A percentile compares a stretch with the other conserved stretches of the same genome.
phyloP scores from a whole-genome alignment of 139 green algal species.

The Zygnema circumcarinatum region DNA sequence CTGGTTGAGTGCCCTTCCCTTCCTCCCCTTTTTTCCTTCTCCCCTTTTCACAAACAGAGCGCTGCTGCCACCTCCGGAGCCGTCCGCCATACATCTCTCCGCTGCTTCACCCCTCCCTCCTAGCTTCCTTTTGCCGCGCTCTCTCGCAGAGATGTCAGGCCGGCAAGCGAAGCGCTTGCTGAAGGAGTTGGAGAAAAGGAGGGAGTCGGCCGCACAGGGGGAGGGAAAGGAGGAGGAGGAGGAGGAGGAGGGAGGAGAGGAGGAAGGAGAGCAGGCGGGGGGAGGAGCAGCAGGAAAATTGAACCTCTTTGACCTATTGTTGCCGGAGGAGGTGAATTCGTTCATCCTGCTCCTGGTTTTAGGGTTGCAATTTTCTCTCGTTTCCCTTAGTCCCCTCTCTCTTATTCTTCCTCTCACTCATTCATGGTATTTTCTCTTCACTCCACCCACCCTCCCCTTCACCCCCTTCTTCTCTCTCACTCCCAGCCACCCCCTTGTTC shows the following conservation, averaged over 20 bases:
- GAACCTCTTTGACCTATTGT: conserved; percentile 52
- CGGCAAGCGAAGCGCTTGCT: conserved; percentile 1
- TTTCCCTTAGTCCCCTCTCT: background rate
- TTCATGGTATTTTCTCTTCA: background rate
- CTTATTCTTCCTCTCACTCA: background rate
- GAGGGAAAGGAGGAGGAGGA: conserved; percentile 14
- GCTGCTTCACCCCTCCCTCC: too few species aligned
- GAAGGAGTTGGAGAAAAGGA: conserved; percentile 27
- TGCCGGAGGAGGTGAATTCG: background rate
- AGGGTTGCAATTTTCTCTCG: background rate
- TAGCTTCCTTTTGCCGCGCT: too few species aligned
- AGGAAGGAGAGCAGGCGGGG: conserved; percentile 21
- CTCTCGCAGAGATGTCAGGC: conserved; percentile 45
- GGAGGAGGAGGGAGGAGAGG: conserved; percentile 45
- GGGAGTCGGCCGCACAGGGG: conserved; percentile 24
- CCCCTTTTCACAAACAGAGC: too few species aligned
- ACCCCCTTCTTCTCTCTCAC: too few species aligned
- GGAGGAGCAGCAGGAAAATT: background rate
- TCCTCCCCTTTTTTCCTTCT: too few species aligned
- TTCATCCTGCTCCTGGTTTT: background rate
- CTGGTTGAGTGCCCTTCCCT: too few species aligned
- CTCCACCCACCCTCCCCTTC: too few species aligned
- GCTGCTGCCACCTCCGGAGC: too few species aligned
- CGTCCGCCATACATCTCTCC: too few species aligned
- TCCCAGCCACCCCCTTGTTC: too few species aligned